Base-by-base conservation (phyloP, 176 grass and related monocot species). In the Phoenix roebelenii region DNA sequence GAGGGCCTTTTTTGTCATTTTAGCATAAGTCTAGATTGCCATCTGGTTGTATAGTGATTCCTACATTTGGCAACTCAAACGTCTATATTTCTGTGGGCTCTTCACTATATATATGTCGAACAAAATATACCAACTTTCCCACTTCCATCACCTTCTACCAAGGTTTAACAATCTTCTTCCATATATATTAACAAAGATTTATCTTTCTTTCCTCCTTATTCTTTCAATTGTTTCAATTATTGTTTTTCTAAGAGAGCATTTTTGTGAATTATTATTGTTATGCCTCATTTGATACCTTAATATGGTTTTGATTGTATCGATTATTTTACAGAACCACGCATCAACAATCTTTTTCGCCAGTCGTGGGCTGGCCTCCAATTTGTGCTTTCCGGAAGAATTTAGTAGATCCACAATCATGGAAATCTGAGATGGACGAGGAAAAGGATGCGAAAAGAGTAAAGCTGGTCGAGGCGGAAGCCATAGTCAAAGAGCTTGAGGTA, bases 291-390 rank as follows among this genome's bases (percentile, higher is more conserved):
- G 2, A 22, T 18, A 56, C 3, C 7, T 56, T 23, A 3, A 56
- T 23, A 0, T 17, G 23, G 25, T 51, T 57, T 72, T 16, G 22
- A 20, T 7, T 59, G 24, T 6, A 64, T 16, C 3, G 22, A 55
- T 71, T 52, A 29, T 71, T 51, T 32, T 1, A 63, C 28, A 78
- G 83, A 5, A 77, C 67, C 30, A 25, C 60, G 0, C 50, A 22
- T n/a, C 51, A 50, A 7, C 35, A 73, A 35, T 12, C 67, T 50
- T 58, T 76, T 2, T 5, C 83, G 0, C 12, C 22, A 2, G 53
- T 72, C 0, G 55, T 88, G 0, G 92, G 92, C 19, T 90, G 92
- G 92, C 92, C 92, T 0, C 92, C 92, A 0, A 63, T 96, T 50
- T 68, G 77, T 55, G 58, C 77, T 18, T 70, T 71, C 35, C 29